These are phyloP conservation scores for Epichloe elymi DNA, from an alignment of 2,329 filamentous ascomycete genomes.

Conservation along the genomic window DNA sequence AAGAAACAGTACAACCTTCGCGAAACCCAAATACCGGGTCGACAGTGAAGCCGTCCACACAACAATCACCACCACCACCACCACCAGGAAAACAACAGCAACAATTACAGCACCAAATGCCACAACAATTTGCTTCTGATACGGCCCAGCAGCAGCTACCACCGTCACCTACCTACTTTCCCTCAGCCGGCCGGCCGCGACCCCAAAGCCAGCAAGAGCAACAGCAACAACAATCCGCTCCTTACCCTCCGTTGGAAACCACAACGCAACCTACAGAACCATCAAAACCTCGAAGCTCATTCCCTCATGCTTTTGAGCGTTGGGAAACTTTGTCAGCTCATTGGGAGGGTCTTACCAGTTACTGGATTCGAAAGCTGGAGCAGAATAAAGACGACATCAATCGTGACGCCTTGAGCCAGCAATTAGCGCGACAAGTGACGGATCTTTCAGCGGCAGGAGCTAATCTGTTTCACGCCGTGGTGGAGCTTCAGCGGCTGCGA, in stretches of 20 bases:
- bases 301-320: conserved; percentile 92
- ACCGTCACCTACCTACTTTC: conserved; percentile 1
- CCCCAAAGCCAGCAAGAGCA: conserved; percentile 8
- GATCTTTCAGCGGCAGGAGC: conserved; percentile 95
- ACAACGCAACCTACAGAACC: conserved; percentile 9
- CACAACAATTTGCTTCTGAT: neutral
- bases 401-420: conserved; percentile 69
- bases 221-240: neutral
- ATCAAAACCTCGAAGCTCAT: conserved; percentile 49
- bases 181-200: conserved; percentile 5
- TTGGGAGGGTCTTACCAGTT: conserved; percentile 94
- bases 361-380: conserved; percentile 90
- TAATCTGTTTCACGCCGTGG: conserved; percentile 93
- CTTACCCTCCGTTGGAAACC: conserved; percentile 6
- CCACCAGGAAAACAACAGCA: neutral
- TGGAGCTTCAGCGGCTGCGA: conserved; percentile 84
- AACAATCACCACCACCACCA: conserved; percentile 6
- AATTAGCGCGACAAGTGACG: conserved; percentile 86
- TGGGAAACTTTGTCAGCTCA: conserved; percentile 96
- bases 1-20: conserved; percentile 13
- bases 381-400: conserved; percentile 79
- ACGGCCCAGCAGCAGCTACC: conserved; percentile 1
- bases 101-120: neutral
- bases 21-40: conserved; percentile 5
- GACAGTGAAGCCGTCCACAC: conserved; percentile 7